Conservation (phyloP, 306 rosid genomes). For the Cyamopsis tetragonoloba region DNA sequence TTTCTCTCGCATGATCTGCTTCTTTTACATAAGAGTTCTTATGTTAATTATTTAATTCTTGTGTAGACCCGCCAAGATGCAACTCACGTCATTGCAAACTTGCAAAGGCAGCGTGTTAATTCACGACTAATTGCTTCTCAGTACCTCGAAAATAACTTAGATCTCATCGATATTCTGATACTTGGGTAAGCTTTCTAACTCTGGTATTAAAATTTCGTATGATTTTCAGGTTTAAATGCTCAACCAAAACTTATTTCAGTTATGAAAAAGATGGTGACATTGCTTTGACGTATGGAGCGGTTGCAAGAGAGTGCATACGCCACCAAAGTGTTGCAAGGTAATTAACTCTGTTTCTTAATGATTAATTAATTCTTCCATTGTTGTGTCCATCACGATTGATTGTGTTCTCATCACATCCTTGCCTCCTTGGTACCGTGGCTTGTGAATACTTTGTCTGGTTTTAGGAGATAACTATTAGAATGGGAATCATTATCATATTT, state of each 20-base stretch:
- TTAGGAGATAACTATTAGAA: background rate
- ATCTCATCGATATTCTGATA: conserved; percentile 50
- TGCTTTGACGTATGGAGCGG: conserved; percentile 74
- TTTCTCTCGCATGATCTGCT: background rate
- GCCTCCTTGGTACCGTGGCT: background rate
- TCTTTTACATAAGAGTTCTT: background rate
- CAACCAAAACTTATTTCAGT: conserved; percentile 29
- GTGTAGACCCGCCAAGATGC: conserved; percentile 52
- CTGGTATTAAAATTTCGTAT: too few relatives aligned
- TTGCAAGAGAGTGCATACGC: conserved; percentile 87
- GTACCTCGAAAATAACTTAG: conserved; percentile 52
- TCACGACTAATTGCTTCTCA: conserved; percentile 48
- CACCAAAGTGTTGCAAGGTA: conserved; percentile 85
- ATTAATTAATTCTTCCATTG: background rate
- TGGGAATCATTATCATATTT: background rate
- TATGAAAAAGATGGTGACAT: conserved; percentile 64
- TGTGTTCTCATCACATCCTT: background rate
- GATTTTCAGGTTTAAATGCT: too few relatives aligned
- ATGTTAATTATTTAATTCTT: background rate
- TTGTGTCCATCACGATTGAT: background rate
- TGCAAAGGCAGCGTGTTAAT: conserved; percentile 56
- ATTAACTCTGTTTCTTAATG: background rate
- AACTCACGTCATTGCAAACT: conserved; percentile 59
- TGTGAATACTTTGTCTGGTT: background rate
- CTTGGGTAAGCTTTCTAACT: conserved; percentile 44